A percentile compares a stretch with the other conserved stretches of the same genome.
Conservation (phyloP, 2,329 filamentous ascomycete species). For the Penicillium palitans region DNA sequence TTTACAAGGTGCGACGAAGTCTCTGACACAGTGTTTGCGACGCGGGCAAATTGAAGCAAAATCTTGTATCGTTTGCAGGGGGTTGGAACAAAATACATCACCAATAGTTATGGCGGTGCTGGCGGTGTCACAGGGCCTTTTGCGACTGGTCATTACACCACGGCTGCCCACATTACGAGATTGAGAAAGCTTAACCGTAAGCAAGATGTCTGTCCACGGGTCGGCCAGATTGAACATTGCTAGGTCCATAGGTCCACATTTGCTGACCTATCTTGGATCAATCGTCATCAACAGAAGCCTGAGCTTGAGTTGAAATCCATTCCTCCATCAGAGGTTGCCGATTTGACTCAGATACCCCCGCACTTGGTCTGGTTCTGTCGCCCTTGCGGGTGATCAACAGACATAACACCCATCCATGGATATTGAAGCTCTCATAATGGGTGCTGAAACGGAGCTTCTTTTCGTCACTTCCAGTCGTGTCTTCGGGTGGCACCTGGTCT, state of each 20-base stretch:
- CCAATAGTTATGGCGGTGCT: slow-evolving; percentile 8
- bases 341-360: slow-evolving; percentile 41
- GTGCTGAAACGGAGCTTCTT: slow-evolving; percentile 88
- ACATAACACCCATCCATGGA: slow-evolving; percentile 90
- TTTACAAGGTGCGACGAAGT: not conserved
- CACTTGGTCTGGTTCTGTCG: slow-evolving; percentile 42
- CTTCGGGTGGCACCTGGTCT: not conserved
- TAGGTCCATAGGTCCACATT: not conserved
- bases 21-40: not conserved
- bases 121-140: slow-evolving; percentile 12
- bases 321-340: slow-evolving; percentile 74
- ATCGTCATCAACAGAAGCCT: slow-evolving; percentile 41
- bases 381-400: slow-evolving; percentile 78
- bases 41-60: not conserved
- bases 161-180: slow-evolving; percentile 7
- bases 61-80: slow-evolving; percentile 3
- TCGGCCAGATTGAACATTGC: slow-evolving; percentile 4
- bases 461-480: slow-evolving; percentile 63
- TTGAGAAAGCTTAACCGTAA: slow-evolving; percentile 11
- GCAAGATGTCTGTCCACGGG: not conserved
- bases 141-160: slow-evolving; percentile 14
- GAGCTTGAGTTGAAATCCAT: slow-evolving; percentile 77
- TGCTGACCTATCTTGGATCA: slow-evolving; percentile 19
- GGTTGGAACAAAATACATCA: slow-evolving; percentile 10
- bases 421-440: slow-evolving; percentile 91